phyloP scores from a whole-genome alignment of 345 rosid species.

The Hevea brasiliensis region DNA sequence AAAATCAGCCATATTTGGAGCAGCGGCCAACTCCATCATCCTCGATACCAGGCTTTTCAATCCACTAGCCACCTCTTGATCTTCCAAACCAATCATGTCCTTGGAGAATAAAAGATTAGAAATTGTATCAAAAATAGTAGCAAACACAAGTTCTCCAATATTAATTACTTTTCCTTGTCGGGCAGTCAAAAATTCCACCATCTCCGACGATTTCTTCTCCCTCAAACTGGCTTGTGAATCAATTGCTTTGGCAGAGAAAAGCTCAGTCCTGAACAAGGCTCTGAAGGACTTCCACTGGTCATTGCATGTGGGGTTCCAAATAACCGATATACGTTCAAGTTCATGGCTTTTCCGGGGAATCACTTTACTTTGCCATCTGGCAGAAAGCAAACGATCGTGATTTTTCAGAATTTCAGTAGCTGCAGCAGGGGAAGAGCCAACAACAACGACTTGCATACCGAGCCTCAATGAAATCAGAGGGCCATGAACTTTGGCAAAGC shows the following conservation, averaged over 20 bases:
- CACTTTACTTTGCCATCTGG: neutral
- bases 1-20: constrained; percentile 8
- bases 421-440: constrained; percentile 9
- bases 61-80: neutral
- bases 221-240: constrained; percentile 1
- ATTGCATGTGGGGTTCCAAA: no score
- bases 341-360: neutral
- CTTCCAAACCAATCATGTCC: no score
- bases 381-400: constrained; percentile 18
- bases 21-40: neutral
- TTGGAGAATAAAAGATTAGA: no score
- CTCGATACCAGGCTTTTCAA: neutral
- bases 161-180: constrained; percentile 2
- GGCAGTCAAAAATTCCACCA: constrained; percentile 10
- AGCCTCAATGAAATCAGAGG: constrained; percentile 19
- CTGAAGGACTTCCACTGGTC: constrained; percentile 7
- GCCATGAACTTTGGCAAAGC: neutral
- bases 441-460: constrained; percentile 18
- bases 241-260: constrained; percentile 2
- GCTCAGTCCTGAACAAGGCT: constrained; percentile 12
- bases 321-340: neutral
- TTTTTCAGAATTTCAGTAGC: constrained; percentile 22
- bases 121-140: constrained; percentile 1
- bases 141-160: constrained; percentile 15
- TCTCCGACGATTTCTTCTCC: constrained; percentile 8